phyloP scores from a whole-genome alignment of 306 rosid genomes.

The Crataegus laevigata region DNA sequence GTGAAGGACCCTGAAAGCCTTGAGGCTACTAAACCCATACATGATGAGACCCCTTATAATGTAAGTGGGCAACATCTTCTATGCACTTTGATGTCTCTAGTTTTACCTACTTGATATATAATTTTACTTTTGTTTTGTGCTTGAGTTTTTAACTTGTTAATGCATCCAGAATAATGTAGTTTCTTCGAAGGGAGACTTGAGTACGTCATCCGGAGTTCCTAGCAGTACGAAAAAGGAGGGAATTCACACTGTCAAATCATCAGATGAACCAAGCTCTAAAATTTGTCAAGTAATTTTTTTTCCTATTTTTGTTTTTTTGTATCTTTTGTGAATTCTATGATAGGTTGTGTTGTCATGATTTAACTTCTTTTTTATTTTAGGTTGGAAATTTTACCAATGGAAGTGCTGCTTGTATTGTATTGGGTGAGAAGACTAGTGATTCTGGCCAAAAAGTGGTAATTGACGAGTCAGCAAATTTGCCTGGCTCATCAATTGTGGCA shows the following conservation, averaged over 20 bases:
- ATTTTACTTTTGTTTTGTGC: conserved; percentile 11
- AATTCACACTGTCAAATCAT: conserved; percentile 11
- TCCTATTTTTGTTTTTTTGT: not conserved
- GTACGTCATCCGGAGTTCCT: conserved; percentile 2
- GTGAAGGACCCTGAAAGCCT: conserved; percentile 20
- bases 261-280: conserved; percentile 18
- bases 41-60: conserved; percentile 27
- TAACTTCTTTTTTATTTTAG: conserved; percentile 27
- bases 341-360: not conserved
- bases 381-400: conserved; percentile 19
- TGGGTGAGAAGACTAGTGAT: conserved; percentile 22
- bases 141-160: conserved; percentile 11
- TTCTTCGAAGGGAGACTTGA: conserved; percentile 2
- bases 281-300: conserved; percentile 25
- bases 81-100: not conserved
- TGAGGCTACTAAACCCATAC: conserved; percentile 10
- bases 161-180: conserved; percentile 21
- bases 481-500: conserved; percentile 13
- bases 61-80: conserved; percentile 24
- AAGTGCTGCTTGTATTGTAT: conserved; percentile 19
- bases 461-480: conserved; percentile 20
- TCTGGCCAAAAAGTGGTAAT: conserved; percentile 17
- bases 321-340: not conserved
- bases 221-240: conserved; percentile 15
- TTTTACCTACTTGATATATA: not conserved